These are phyloP conservation scores for Moricandia moricandioides DNA, from an alignment of 345 rosid genomes.

Conservation along the genomic window DNA sequence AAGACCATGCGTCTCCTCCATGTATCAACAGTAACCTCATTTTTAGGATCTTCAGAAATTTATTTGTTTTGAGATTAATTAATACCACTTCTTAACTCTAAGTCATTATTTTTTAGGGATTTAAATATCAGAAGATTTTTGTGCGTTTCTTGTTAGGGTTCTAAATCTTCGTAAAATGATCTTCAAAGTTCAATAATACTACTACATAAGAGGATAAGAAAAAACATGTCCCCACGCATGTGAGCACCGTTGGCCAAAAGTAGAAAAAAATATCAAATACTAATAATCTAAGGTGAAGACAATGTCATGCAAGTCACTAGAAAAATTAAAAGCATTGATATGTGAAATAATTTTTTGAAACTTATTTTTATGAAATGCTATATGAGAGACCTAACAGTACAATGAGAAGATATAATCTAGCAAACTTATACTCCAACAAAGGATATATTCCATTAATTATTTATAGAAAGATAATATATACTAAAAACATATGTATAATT, in stretches of 20 bases:
- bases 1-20: background rate
- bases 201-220: no score
- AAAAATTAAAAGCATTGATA: background rate
- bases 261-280: background rate
- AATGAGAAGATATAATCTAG: background rate
- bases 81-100: background rate
- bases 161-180: background rate
- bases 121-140: background rate
- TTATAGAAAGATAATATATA: no score
- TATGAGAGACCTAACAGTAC: background rate
- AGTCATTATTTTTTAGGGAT: background rate
- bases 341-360: background rate
- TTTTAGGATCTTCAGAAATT: no score
- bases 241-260: conserved; percentile 23
- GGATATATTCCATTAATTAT: no score
- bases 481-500: no score
- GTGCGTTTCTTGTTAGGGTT: background rate
- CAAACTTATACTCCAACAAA: no score
- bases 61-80: background rate
- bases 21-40: background rate
- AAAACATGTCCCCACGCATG: conserved; percentile 27
- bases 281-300: conserved; percentile 1
- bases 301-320: background rate
- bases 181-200: background rate
- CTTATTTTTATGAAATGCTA: background rate